Conservation (phyloP, 371 early-diverging fungal genomes). For the Racocetra persica region DNA sequence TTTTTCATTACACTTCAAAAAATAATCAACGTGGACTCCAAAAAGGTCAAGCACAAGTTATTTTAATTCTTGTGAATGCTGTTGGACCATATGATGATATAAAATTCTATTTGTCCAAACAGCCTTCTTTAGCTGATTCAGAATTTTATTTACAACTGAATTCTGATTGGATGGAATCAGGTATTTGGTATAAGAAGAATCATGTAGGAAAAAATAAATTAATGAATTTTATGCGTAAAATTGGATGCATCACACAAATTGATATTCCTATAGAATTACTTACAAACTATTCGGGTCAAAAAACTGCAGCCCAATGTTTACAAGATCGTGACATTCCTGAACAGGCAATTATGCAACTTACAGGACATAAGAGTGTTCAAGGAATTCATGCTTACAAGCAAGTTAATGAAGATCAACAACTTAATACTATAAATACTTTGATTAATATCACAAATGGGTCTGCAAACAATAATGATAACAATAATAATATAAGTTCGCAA, state of each 20-base stretch:
- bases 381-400: not conserved
- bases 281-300: not conserved
- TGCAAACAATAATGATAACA: too few relatives aligned
- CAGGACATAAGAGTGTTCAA: not conserved
- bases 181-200: not conserved
- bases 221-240: conserved; percentile 12
- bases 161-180: not conserved
- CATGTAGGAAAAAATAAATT: conserved; percentile 8
- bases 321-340: not conserved
- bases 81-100: not conserved
- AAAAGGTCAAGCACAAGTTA: not conserved
- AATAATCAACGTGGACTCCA: conserved; percentile 2
- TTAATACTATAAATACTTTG: not conserved
- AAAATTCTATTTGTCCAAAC: conserved; percentile 1
- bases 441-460: not conserved
- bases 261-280: not conserved
- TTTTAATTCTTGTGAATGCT: not conserved
- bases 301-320: not conserved
- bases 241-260: not conserved
- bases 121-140: not conserved
- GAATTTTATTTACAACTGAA: conserved; percentile 1
- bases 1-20: not conserved
- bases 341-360: not conserved
- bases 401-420: not conserved
- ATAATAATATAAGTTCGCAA: too few relatives aligned